A percentile compares a stretch with the other conserved stretches of the same genome.
These are phyloP conservation scores for Neofusicoccum sp. DNA, from an alignment of 2,329 filamentous ascomycete species.

Conservation along the genomic window DNA sequence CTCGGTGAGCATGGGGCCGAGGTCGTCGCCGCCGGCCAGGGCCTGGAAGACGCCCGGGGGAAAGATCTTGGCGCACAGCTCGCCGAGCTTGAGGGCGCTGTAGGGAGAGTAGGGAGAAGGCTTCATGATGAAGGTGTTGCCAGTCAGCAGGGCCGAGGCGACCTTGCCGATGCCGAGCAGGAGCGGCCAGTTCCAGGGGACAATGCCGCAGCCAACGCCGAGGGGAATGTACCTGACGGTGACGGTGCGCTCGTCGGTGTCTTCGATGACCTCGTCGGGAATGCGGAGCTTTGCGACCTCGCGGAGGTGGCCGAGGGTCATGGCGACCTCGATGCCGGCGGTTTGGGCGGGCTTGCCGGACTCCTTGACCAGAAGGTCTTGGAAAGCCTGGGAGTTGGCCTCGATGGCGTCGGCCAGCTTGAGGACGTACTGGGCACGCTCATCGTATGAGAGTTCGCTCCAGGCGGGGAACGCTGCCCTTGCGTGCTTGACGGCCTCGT, in stretches of 20 bases:
- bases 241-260: constrained; percentile 51
- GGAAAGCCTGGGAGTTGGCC: constrained; percentile 27
- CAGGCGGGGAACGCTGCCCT: constrained; percentile 49
- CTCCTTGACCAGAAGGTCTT: constrained; percentile 29
- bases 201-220: constrained; percentile 47
- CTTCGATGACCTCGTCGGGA: constrained; percentile 43
- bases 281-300: constrained; percentile 37
- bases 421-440: constrained; percentile 27
- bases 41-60: constrained; percentile 64
- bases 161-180: constrained; percentile 56
- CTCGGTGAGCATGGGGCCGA: constrained; percentile 61
- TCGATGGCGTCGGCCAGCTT: constrained; percentile 29
- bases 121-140: constrained; percentile 60
- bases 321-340: constrained; percentile 26
- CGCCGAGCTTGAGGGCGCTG: constrained; percentile 59
- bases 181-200: constrained; percentile 55
- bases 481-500: constrained; percentile 50
- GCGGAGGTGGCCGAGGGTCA: constrained; percentile 32
- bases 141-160: constrained; percentile 59
- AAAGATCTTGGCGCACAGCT: constrained; percentile 60
- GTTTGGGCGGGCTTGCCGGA: constrained; percentile 30
- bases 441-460: constrained; percentile 31
- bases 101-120: constrained; percentile 61
- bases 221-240: constrained; percentile 51
- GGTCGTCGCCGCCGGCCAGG: constrained; percentile 60